Evolutionary conservation across 2,329 filamentous ascomycete genomes (phyloP).

Genomic region (Penicillium capsulatum): DNA sequence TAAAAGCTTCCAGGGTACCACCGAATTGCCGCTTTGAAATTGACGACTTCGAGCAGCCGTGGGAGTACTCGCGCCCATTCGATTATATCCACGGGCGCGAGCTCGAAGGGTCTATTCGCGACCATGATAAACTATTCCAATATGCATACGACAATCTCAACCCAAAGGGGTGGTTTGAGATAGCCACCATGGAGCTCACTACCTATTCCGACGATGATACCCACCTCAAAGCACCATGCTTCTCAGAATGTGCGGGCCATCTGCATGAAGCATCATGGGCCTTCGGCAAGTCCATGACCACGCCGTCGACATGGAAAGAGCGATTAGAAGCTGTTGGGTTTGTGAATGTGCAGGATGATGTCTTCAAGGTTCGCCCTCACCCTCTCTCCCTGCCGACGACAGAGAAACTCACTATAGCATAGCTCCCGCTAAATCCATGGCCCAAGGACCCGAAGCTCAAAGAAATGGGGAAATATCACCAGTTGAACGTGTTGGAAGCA

Average conservation of each 20-base stretch:
- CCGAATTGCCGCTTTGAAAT: constrained; percentile 35
- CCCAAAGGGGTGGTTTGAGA: constrained; percentile 29
- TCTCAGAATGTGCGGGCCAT: constrained; percentile 27
- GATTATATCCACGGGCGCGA: constrained; percentile 34
- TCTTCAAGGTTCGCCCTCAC: constrained; percentile 37
- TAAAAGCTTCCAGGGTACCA: constrained; percentile 24
- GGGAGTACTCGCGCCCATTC: constrained; percentile 28
- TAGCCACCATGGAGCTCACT: constrained; percentile 76
- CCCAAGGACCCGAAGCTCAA: constrained; percentile 51
- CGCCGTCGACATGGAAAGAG: constrained; percentile 35
- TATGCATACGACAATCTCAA: constrained; percentile 25
- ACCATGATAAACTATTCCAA: constrained; percentile 26
- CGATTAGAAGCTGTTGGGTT: constrained; percentile 53
- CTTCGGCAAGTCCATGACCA: constrained; percentile 34
- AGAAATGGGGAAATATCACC: constrained; percentile 45
- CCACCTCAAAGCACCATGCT: constrained; percentile 23
- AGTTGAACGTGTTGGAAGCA: constrained; percentile 36
- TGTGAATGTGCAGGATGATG: constrained; percentile 47
- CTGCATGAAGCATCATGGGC: constrained; percentile 27
- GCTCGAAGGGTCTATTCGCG: constrained; percentile 28
- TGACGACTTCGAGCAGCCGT: constrained; percentile 31
- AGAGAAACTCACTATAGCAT: constrained; percentile 3
- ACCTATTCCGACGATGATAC: constrained; percentile 65
- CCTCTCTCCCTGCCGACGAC: too few species aligned
- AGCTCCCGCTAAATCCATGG: constrained; percentile 52